These are phyloP conservation scores for Colletotrichum neosansevieriae DNA, from an alignment of 2,329 filamentous ascomycete genomes.

Conservation along the genomic window DNA sequence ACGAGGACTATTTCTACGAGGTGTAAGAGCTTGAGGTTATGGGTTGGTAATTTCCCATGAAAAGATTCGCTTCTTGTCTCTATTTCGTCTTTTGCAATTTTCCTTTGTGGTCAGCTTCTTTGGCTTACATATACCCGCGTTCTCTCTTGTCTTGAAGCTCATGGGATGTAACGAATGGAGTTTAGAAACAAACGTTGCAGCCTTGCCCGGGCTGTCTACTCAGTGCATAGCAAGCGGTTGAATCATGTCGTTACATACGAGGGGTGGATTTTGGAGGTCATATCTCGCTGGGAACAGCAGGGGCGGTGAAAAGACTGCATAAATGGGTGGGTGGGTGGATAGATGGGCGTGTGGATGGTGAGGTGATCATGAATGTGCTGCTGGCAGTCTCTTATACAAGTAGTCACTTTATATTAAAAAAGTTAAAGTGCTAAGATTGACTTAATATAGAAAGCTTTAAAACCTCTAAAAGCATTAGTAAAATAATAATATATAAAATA, in stretches of 20 bases:
- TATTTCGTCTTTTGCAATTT: constrained; percentile 23
- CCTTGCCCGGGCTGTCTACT: constrained; percentile 14
- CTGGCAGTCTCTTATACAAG: constrained; percentile 23
- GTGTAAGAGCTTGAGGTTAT: constrained; percentile 56
- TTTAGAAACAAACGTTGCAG: constrained; percentile 15
- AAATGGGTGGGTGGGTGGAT: not conserved
- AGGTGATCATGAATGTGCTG: constrained; percentile 17
- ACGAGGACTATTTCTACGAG: constrained; percentile 95
- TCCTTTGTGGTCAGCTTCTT: constrained; percentile 8
- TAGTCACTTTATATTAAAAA: too few relatives aligned
- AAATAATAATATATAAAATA: too few relatives aligned
- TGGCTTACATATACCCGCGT: constrained; percentile 38
- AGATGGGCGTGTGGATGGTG: constrained; percentile 1
- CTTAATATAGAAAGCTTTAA: too few relatives aligned
- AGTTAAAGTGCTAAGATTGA: too few relatives aligned
- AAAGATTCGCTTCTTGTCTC: constrained; percentile 13
- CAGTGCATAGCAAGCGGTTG: constrained; percentile 35
- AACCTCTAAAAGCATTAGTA: too few relatives aligned
- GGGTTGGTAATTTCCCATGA: not conserved
- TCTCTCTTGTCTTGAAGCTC: constrained; percentile 23
- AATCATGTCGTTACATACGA: constrained; percentile 19
- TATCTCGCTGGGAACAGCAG: not conserved
- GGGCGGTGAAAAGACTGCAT: constrained; percentile 17
- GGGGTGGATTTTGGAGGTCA: constrained; percentile 14
- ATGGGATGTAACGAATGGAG: constrained; percentile 29